Conservation (phyloP, 306 rosid genomes). For the Ormosia semicastrata region DNA sequence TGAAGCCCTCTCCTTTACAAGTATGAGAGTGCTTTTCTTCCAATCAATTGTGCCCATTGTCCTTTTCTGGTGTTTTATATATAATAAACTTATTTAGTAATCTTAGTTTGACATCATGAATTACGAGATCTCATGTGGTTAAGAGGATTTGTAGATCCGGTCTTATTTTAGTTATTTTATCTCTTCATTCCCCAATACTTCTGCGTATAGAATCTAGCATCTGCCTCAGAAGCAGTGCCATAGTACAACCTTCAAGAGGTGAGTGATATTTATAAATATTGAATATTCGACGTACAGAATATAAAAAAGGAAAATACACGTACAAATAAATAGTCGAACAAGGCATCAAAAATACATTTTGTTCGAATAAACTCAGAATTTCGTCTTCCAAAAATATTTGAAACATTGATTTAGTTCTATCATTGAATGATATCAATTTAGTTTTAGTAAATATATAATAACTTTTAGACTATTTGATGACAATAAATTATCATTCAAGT, state of each 20-base stretch:
- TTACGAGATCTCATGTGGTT: neutral
- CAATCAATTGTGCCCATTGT: neutral
- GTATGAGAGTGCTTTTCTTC: neutral
- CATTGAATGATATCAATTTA: too few relatives aligned
- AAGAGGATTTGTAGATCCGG: neutral
- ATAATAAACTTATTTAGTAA: neutral
- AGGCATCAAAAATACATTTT: neutral
- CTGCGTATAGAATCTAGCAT: constrained; percentile 18
- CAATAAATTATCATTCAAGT: too few relatives aligned
- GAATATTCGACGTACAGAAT: neutral
- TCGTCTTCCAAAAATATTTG: too few relatives aligned
- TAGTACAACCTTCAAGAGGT: neutral
- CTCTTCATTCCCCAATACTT: neutral
- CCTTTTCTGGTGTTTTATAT: neutral
- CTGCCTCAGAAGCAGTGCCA: neutral
- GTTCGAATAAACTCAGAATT: too few relatives aligned
- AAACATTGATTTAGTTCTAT: too few relatives aligned
- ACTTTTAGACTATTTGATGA: too few relatives aligned
- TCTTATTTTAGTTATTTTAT: neutral
- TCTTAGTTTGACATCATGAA: neutral
- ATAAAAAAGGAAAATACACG: neutral
- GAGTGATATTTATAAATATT: neutral
- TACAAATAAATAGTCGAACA: neutral
- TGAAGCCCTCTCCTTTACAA: neutral
- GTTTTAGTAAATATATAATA: too few relatives aligned